These are phyloP conservation scores for Arthroderma sp. DNA, from an alignment of 2,329 filamentous ascomycete species.

Conservation along the genomic window DNA sequence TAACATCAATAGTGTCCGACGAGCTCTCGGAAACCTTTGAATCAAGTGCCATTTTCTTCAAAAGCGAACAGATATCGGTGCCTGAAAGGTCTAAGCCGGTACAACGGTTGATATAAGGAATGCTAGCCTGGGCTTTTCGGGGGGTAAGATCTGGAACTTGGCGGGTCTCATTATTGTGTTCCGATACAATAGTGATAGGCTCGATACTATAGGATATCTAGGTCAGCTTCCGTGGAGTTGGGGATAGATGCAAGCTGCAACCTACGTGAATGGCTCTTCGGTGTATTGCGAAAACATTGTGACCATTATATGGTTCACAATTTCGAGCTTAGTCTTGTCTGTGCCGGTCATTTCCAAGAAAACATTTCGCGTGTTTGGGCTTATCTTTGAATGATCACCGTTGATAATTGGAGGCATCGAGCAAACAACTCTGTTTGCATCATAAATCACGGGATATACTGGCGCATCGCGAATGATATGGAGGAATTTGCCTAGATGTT, in stretches of 20 bases:
- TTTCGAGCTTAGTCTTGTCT: constrained; percentile 89
- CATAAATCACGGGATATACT: constrained; percentile 91
- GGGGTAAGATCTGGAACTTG: constrained; percentile 70
- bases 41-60: constrained; percentile 80
- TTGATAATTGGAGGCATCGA: constrained; percentile 98
- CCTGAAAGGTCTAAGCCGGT: constrained; percentile 68
- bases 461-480: constrained; percentile 90
- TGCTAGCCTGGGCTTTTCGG: constrained; percentile 64
- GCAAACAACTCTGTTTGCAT: constrained; percentile 73
- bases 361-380: constrained; percentile 76
- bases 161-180: constrained; percentile 75
- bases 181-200: constrained; percentile 80
- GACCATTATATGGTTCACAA: constrained; percentile 89
- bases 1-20: constrained; percentile 61
- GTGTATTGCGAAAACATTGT: constrained; percentile 96
- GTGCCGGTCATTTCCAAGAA: constrained; percentile 96
- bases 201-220: constrained; percentile 46
- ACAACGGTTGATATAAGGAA: constrained; percentile 88
- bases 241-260: background rate
- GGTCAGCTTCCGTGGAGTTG: background rate
- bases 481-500: constrained; percentile 76
- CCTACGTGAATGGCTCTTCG: constrained; percentile 64
- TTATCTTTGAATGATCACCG: constrained; percentile 92
- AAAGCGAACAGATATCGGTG: constrained; percentile 60
- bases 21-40: constrained; percentile 60